These are phyloP conservation scores for Persicaria maculosa DNA, from an alignment of 148 eudicot genomes.

Conservation along the genomic window DNA sequence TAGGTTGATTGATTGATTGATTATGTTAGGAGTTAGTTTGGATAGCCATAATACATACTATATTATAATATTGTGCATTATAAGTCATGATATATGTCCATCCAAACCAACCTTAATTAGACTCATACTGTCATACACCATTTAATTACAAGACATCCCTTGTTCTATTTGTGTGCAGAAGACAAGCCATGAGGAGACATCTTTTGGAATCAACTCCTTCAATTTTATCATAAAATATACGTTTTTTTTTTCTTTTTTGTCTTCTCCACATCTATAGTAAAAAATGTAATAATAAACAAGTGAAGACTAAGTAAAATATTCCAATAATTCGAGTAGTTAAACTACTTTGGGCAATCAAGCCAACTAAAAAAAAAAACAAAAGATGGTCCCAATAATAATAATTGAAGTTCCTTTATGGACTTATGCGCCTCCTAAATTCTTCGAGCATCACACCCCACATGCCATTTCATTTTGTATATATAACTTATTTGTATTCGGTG, in stretches of 20 bases:
- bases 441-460: neutral
- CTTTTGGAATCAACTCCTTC: slow-evolving; percentile 17
- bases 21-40: no score
- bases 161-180: neutral
- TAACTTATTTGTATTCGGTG: neutral
- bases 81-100: no score
- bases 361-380: neutral
- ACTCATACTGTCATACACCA: neutral
- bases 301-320: neutral
- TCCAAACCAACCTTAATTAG: no score
- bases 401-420: slow-evolving; percentile 7
- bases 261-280: neutral
- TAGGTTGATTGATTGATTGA: no score
- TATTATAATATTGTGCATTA: no score
- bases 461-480: neutral
- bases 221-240: neutral
- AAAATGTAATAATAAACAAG: neutral
- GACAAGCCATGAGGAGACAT: neutral
- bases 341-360: neutral
- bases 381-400: neutral
- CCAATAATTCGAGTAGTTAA: neutral
- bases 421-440: slow-evolving; percentile 11
- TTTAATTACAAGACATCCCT: neutral
- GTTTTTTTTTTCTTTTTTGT: neutral
- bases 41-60: no score